Conservation (phyloP, 805 yeast species). For the Wickerhamomyces queroliae region DNA sequence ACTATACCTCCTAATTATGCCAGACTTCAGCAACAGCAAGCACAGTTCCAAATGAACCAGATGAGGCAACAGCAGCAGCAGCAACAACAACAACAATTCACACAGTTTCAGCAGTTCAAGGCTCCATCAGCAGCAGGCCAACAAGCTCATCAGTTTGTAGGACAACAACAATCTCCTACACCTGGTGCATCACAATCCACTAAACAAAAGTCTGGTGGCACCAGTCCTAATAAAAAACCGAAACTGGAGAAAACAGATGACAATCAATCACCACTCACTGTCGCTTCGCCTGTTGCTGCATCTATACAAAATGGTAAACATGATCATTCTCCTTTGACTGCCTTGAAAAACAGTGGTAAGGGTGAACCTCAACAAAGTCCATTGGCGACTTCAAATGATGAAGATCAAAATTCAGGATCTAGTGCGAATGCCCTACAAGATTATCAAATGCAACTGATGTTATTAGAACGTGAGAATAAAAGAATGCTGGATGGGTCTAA, state of each 20-base stretch:
- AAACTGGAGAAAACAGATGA: slow-evolving; percentile 12
- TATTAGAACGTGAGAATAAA: slow-evolving; percentile 72
- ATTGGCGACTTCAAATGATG: slow-evolving; percentile 9
- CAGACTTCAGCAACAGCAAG: slow-evolving; percentile 20
- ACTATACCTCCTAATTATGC: slow-evolving; percentile 20
- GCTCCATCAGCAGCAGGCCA: neutral
- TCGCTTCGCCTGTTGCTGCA: slow-evolving; percentile 3
- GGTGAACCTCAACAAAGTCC: slow-evolving; percentile 24
- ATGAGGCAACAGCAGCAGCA: slow-evolving; percentile 37
- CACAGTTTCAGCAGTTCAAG: slow-evolving; percentile 3
- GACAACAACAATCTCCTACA: slow-evolving; percentile 3
- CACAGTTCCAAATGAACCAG: slow-evolving; percentile 41
- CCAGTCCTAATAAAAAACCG: slow-evolving; percentile 16
- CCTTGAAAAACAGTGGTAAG: too few species aligned
- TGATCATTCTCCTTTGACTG: neutral
- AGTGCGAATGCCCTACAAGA: slow-evolving; percentile 56
- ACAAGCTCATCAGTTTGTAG: slow-evolving; percentile 1
- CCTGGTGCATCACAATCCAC: neutral
- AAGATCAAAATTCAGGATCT: slow-evolving; percentile 9
- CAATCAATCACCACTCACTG: slow-evolving; percentile 9
- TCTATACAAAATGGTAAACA: slow-evolving; percentile 1
- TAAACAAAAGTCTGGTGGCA: neutral
- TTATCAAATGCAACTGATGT: slow-evolving; percentile 73
- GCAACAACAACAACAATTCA: slow-evolving; percentile 18
- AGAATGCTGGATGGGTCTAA: slow-evolving; percentile 53